Percentiles rank a stretch among this genome's conserved stretches.
Evolutionary conservation across 2,329 filamentous ascomycete species (phyloP).

Genomic region (Ciborinia camelliae): DNA sequence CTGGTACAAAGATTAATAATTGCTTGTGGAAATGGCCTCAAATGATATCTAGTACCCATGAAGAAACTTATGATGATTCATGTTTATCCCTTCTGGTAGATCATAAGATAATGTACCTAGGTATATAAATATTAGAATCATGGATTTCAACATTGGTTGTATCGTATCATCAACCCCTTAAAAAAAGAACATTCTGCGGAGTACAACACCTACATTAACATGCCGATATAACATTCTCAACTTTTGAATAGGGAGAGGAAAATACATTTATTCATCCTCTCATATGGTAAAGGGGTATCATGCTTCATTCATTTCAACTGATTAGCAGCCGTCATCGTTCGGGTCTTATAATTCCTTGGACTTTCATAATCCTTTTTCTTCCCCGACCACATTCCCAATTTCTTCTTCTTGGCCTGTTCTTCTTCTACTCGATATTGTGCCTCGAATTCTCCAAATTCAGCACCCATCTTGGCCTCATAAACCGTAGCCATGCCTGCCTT

Average conservation of each 20-base stretch:
- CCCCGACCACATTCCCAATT: constrained; percentile 72
- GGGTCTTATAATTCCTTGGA: constrained; percentile 80
- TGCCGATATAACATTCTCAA: neutral
- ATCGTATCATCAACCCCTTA: neutral
- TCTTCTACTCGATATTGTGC: constrained; percentile 64
- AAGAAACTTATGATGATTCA: constrained; percentile 11
- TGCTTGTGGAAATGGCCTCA: neutral
- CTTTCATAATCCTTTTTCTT: constrained; percentile 67
- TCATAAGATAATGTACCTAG: neutral
- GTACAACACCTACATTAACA: neutral
- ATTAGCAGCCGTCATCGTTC: constrained; percentile 39
- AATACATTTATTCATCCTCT: neutral
- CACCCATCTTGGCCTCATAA: constrained; percentile 88
- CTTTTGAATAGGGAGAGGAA: neutral
- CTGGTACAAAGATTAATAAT: neutral
- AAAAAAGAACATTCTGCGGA: neutral
- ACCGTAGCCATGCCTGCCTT: constrained; percentile 80
- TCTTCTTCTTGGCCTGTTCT: constrained; percentile 60
- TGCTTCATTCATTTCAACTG: constrained; percentile 31
- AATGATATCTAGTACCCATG: neutral
- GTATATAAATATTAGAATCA: too few species aligned
- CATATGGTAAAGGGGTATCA: neutral
- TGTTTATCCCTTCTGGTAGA: neutral
- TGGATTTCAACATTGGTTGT: neutral
- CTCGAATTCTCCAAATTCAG: constrained; percentile 74